Conservation (phyloP, 768 basidiomycete species). For the Cyathus striatus region DNA sequence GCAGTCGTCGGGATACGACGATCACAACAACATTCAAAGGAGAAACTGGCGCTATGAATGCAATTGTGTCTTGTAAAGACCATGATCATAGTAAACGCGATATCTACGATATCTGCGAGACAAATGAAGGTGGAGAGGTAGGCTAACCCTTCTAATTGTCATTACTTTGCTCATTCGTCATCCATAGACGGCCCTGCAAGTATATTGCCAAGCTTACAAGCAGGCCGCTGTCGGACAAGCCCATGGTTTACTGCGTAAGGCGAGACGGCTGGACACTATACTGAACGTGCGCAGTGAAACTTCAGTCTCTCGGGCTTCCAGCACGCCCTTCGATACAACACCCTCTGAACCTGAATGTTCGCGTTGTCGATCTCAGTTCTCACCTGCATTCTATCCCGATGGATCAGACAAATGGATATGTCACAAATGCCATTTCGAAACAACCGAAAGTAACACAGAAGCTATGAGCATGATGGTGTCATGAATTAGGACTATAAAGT, state of each 20-base stretch:
- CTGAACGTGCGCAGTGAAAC: conserved; percentile 45
- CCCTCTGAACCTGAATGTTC: conserved; percentile 44
- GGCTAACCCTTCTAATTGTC: conserved; percentile 12
- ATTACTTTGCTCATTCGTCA: conserved; percentile 1
- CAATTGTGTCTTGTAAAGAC: conserved; percentile 74
- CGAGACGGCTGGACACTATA: conserved; percentile 73
- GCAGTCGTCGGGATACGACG: conserved; percentile 63
- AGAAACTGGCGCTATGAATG: conserved; percentile 72
- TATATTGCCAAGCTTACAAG: conserved; percentile 84
- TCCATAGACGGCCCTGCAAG: conserved; percentile 79
- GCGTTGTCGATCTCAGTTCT: conserved; percentile 62
- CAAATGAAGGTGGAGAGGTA: conserved; percentile 79
- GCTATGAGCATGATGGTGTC: conserved; percentile 30
- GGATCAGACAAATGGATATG: conserved; percentile 27
- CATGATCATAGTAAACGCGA: conserved; percentile 62
- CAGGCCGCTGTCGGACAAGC: conserved; percentile 65
- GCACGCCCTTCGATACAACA: conserved; percentile 10
- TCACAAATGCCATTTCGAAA: conserved; percentile 42
- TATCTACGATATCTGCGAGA: conserved; percentile 82
- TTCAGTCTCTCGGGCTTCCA: conserved; percentile 10
- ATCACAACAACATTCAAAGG: conserved; percentile 71
- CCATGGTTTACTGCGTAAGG: conserved; percentile 86
- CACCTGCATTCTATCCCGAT: conserved; percentile 66
- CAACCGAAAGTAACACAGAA: conserved; percentile 20
- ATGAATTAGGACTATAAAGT: conserved; percentile 27